Evolutionary conservation across 371 early-diverging fungal species (phyloP).

Genomic region (Basidiobolus heterosporus): DNA sequence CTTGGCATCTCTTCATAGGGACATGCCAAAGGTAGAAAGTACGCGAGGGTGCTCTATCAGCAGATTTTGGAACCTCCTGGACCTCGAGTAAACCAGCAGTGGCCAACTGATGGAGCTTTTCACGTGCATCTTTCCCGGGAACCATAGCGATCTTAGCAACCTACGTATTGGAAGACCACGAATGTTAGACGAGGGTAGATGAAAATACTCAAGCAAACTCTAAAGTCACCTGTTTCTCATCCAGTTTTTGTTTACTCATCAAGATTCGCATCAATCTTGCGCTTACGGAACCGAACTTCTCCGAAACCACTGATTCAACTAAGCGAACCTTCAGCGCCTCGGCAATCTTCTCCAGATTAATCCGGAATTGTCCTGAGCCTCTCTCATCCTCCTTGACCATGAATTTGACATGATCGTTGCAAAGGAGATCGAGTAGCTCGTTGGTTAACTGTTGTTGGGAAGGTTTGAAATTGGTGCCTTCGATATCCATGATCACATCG

Average conservation of each 20-base stretch:
- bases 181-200: background rate
- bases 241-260: constrained; percentile 59
- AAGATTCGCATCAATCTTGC: constrained; percentile 58
- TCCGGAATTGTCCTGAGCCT: constrained; percentile 52
- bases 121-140: constrained; percentile 49
- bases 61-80: constrained; percentile 74
- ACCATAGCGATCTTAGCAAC: constrained; percentile 63
- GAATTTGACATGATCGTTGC: constrained; percentile 42
- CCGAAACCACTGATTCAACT: constrained; percentile 46
- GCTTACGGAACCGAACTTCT: constrained; percentile 56
- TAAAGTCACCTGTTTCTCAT: constrained; percentile 47
- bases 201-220: too few relatives aligned
- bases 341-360: constrained; percentile 40
- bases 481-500: constrained; percentile 5
- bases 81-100: constrained; percentile 56
- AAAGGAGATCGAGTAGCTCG: constrained; percentile 48
- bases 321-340: constrained; percentile 36
- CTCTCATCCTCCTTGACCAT: constrained; percentile 48
- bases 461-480: constrained; percentile 22
- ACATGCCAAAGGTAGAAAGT: constrained; percentile 75
- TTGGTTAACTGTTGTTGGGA: constrained; percentile 25
- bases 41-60: constrained; percentile 70
- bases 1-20: constrained; percentile 37
- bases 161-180: constrained; percentile 7
- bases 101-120: constrained; percentile 43